Base-by-base conservation (phyloP, 2,329 filamentous ascomycete genomes). In the Botryosphaeria dothidea region DNA sequence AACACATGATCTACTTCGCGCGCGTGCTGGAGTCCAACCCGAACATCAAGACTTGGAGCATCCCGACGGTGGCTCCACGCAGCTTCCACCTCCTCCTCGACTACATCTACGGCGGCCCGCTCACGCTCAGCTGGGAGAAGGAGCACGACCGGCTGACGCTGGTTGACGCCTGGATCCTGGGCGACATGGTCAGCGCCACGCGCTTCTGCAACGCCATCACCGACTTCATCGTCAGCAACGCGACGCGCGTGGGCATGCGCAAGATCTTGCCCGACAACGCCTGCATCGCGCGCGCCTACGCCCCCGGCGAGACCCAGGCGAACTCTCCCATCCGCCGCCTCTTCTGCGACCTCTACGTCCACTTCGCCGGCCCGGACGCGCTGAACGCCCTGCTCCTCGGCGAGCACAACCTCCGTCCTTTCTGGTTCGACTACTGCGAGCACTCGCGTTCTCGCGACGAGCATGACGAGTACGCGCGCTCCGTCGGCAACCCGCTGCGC, bases 341-440 rank as follows among this genome's bases (percentile, higher is more conserved):
- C 29, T 41, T 51, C 36, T 45, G 21, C 21, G 60, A 62, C 46
- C 48, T 49, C 8, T 62, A 62, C 60, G 13, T 43, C 45, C 58
- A 62, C 45, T 49, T 62, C 13, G 58, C 41, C 31, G 31, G 19
- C 4, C 36, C 36, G 3, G 58, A 51, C 25, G 13, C 21, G 2
- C 19, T 38, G 21, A 49, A 49, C 29, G 21, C 11, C 25, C 27
- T 49, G 1, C 6, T 62, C 4, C 15, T 8, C 0, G 58, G 46
- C 21, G 19, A 27, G 1, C 11, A 49, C 23, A 62, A n/a, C 1
- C 58, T 62, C 1, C 29, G 8, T 4, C 29, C 13, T 21, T 62
- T 62, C 15, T 62, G 43, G 43, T 31, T 36, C 27, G 29, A 49
- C 29, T 62, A 36, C 46, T 62, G 43, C 29, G 13, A 49, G 5